Conservation (phyloP, 768 basidiomycete genomes). For the Suillus placidus region DNA sequence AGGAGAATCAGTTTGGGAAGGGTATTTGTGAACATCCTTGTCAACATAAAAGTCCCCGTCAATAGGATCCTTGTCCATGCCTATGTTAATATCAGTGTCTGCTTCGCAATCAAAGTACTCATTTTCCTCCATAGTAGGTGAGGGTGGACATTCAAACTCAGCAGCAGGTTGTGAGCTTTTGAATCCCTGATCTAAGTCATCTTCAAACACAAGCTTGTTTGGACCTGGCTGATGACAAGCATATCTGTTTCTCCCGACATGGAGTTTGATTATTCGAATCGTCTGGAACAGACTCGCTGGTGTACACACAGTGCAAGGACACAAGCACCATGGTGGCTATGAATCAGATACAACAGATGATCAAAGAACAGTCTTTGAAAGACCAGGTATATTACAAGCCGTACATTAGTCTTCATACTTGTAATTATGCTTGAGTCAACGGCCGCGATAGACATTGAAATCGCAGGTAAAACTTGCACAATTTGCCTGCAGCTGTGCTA, state of each 20-base stretch:
- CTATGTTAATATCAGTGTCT: background rate
- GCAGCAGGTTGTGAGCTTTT: background rate
- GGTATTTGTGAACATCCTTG: background rate
- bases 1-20: background rate
- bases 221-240: background rate
- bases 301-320: slow-evolving; percentile 3
- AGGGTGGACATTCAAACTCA: background rate
- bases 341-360: background rate
- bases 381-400: background rate
- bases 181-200: background rate
- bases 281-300: background rate
- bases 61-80: background rate
- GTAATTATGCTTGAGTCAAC: background rate
- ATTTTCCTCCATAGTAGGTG: background rate
- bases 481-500: background rate
- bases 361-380: background rate
- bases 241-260: background rate
- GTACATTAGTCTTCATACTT: slow-evolving; percentile 1
- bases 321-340: background rate
- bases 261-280: background rate
- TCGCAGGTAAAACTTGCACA: background rate
- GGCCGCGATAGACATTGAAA: background rate
- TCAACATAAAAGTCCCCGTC: background rate
- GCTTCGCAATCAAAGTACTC: background rate
- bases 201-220: background rate